Percentiles rank a stretch among this genome's conserved stretches.
Conservation (phyloP, 192 early-diverging fungal species). For the Coemansia sp. region DNA sequence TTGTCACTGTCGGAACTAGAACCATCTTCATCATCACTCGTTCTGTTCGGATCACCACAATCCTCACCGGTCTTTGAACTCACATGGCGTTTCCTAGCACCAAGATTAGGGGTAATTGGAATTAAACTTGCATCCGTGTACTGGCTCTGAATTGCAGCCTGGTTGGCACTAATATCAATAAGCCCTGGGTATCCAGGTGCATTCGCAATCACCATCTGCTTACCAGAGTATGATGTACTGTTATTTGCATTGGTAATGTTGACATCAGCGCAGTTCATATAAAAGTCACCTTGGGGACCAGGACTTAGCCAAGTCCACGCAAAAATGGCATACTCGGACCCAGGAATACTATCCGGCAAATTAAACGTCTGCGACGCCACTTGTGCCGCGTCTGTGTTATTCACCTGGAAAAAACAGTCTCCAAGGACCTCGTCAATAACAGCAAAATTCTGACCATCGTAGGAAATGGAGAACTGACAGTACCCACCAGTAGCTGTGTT, state of each 20-base stretch:
- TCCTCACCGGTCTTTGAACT: constrained; percentile 6
- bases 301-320: constrained; percentile 67
- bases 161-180: neutral
- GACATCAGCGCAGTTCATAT: constrained; percentile 50
- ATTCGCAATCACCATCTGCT: constrained; percentile 19
- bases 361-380: constrained; percentile 33
- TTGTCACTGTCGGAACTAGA: neutral
- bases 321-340: constrained; percentile 55
- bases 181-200: constrained; percentile 4
- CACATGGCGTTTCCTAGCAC: constrained; percentile 29
- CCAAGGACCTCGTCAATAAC: constrained; percentile 49
- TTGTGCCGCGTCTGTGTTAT: neutral
- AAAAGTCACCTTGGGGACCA: constrained; percentile 58
- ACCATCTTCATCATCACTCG: neutral
- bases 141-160: neutral
- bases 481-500: constrained; percentile 63
- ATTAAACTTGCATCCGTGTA: constrained; percentile 2
- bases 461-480: constrained; percentile 67
- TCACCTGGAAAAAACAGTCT: constrained; percentile 31
- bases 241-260: constrained; percentile 2
- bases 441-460: constrained; percentile 61
- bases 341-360: constrained; percentile 55
- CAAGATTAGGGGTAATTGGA: neutral
- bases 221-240: constrained; percentile 15
- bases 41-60: constrained; percentile 2